Evolutionary conservation across 2,329 filamentous ascomycete species (phyloP).

Genomic region (Aspergillus sojae): DNA sequence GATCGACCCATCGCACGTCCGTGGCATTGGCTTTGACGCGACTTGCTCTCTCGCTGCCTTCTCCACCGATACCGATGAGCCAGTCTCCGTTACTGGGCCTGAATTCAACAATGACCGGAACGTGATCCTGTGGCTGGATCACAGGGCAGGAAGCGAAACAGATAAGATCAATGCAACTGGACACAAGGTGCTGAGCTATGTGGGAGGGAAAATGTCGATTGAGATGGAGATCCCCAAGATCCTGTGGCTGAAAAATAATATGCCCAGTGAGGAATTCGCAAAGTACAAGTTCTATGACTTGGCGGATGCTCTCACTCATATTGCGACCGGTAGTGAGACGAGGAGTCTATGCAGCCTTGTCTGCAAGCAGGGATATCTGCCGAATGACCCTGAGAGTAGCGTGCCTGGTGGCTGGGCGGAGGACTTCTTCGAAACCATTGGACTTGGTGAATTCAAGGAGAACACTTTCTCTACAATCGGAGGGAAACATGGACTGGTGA

Average conservation of each 20-base stretch:
- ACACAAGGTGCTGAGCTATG: slow-evolving; percentile 92
- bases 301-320: slow-evolving; percentile 86
- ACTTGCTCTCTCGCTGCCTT: slow-evolving; percentile 98
- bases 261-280: slow-evolving; percentile 86
- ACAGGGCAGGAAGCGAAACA: slow-evolving; percentile 87
- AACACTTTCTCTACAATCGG: neutral
- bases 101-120: slow-evolving; percentile 90
- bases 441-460: slow-evolving; percentile 67
- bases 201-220: slow-evolving; percentile 98
- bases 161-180: slow-evolving; percentile 89
- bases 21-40: slow-evolving; percentile 94
- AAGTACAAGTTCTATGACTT: slow-evolving; percentile 97
- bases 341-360: slow-evolving; percentile 94
- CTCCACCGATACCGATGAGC: slow-evolving; percentile 83
- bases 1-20: slow-evolving; percentile 73
- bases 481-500: neutral
- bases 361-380: slow-evolving; percentile 96
- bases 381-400: slow-evolving; percentile 94
- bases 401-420: slow-evolving; percentile 93
- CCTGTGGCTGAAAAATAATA: slow-evolving; percentile 97
- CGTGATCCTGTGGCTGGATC: slow-evolving; percentile 96
- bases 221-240: slow-evolving; percentile 99
- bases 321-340: slow-evolving; percentile 89
- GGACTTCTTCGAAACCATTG: slow-evolving; percentile 86
- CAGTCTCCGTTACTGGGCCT: slow-evolving; percentile 85